Evolutionary conservation across 805 yeast species (phyloP), one percentile per base, ranked within the genome.

Genomic region (Yarrowia sp.): DNA sequence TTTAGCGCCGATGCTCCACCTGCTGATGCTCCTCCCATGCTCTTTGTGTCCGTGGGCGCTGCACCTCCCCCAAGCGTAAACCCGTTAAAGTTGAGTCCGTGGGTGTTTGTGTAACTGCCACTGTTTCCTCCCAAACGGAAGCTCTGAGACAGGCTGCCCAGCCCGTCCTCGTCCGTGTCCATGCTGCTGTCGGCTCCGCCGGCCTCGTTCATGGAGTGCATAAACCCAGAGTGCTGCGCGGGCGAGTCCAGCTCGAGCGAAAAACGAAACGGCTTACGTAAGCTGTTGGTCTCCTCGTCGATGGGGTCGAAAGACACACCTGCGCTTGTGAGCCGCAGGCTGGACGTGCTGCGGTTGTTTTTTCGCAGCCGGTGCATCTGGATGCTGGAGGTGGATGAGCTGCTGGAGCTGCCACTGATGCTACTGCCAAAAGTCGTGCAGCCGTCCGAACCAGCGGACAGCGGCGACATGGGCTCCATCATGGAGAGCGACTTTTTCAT

Each of bases 381-480:
- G 19, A 38, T 8, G 45, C 59, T 53, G 35, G 14, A 12, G 26
- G 59, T 5, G 35, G n/a, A 10, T 7, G 58, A 26, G 55, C 10
- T 36, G 16, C 22, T 12, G 49, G 22, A 15, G 63, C n/a, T n/a
- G 45, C 32, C 32, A 38, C 36, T 56, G 50, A 14, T 43, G 50
- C 32, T 8, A 41, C 43, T 42, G 50, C 63, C 63, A 26, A 56
- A 56, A 41, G 64, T 41, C n/a, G 40, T 42, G 49, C 64, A 26
- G 43, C 65, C 42, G 42, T 59, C 65, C 52, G 65, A 59, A 35
- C 65, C 65, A 59, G 65, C 65, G 52, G 65, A 59, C 52, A 59
- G 52, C 42, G 65, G 65, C 42, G 65, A 59, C 42, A 59, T 11
- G 52, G 50, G 42, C 49, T 42, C 49, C 49, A 40, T 38, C 59